Conservation (phyloP, 1,139 yeast genomes). For the Nakaseomyces kungkrabaensis region DNA sequence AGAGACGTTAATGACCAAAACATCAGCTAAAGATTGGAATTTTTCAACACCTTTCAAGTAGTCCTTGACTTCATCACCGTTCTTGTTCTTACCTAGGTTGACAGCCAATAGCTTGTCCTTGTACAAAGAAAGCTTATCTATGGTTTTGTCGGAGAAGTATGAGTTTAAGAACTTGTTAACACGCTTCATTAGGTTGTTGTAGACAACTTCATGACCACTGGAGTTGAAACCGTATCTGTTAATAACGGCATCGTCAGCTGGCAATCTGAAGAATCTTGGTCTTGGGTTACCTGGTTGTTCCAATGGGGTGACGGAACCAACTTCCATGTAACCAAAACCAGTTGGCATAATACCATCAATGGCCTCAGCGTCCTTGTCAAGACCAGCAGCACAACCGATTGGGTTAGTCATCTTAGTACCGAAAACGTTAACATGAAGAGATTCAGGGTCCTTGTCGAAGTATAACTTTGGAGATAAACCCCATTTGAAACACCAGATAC, state of each 20-base stretch:
- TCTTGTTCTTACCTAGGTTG: conserved; percentile 85
- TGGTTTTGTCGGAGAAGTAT: conserved; percentile 17
- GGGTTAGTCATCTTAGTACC: conserved; percentile 62
- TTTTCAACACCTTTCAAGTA: conserved; percentile 75
- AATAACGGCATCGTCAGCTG: conserved; percentile 80
- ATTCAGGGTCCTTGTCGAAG: conserved; percentile 45
- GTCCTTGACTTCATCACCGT: conserved; percentile 82
- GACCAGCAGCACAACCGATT: conserved; percentile 90
- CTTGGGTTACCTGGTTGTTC: conserved; percentile 91
- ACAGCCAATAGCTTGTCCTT: conserved; percentile 63
- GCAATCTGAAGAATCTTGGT: conserved; percentile 83
- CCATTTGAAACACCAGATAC: conserved; percentile 57
- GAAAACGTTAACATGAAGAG: conserved; percentile 52
- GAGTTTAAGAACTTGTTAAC: conserved; percentile 34
- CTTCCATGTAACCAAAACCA: conserved; percentile 86
- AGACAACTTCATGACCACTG: conserved; percentile 69
- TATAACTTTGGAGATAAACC: conserved; percentile 58
- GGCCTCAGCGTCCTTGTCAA: conserved; percentile 93
- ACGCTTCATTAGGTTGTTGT: conserved; percentile 55
- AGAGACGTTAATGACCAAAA: conserved; percentile 82
- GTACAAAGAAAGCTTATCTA: conserved; percentile 46
- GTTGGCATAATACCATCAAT: conserved; percentile 66
- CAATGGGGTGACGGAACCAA: conserved; percentile 86
- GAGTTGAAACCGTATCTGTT: conserved; percentile 94
- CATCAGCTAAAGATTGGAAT: conserved; percentile 80